A percentile compares a stretch with the other conserved stretches of the same genome.
Evolutionary conservation across 78 protist species (phyloP).

Genomic region (Pigoraptor vietnamica): DNA sequence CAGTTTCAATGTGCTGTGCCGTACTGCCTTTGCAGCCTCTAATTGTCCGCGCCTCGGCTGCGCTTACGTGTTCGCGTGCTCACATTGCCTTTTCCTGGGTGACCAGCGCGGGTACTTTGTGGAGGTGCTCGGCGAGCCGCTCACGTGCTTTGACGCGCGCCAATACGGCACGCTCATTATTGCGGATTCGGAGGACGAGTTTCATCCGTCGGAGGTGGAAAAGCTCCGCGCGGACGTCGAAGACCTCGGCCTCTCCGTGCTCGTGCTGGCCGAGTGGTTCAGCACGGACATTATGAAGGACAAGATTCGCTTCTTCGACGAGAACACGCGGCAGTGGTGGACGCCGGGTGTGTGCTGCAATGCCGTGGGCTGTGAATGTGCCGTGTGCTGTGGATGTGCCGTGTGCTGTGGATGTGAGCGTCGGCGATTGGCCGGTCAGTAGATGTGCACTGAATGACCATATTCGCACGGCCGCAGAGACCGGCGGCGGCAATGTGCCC

Average conservation of each 20-base stretch:
- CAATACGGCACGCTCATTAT: conserved; percentile 82
- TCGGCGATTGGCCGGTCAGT: neutral
- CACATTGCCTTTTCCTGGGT: neutral
- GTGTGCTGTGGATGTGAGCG: neutral
- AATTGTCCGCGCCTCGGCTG: neutral
- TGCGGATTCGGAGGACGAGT: conserved; percentile 91
- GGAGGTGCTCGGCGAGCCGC: conserved; percentile 56
- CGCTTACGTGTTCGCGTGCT: neutral
- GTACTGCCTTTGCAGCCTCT: neutral
- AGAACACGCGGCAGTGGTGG: conserved; percentile 75
- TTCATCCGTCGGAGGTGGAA: conserved; percentile 21
- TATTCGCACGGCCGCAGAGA: neutral
- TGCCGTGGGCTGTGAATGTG: neutral
- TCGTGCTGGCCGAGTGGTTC: conserved; percentile 82
- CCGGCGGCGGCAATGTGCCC: conserved; percentile 84
- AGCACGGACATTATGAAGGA: conserved; percentile 45
- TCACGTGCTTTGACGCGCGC: conserved; percentile 82
- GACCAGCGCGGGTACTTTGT: conserved; percentile 47
- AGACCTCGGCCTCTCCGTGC: conserved; percentile 65
- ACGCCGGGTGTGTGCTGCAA: conserved; percentile 34
- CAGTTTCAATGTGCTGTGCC: too few species aligned
- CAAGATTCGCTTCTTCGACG: conserved; percentile 72
- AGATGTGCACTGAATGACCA: neutral
- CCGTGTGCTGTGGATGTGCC: neutral
- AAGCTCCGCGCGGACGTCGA: conserved; percentile 25